Evolutionary conservation across 371 early-diverging fungal species (phyloP).

Genomic region (Homolaphlyctis polyrhiza): DNA sequence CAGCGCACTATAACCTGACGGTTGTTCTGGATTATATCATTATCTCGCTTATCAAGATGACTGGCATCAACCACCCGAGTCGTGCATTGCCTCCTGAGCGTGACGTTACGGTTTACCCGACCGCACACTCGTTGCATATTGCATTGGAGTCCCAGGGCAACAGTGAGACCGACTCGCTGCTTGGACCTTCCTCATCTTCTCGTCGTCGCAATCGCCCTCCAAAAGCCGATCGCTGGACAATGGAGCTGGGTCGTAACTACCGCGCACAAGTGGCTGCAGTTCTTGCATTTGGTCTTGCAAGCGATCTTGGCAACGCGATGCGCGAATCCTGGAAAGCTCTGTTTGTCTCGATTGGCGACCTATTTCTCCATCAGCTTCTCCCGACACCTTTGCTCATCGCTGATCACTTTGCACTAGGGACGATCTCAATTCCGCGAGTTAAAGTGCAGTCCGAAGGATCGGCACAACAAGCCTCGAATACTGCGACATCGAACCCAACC

Average conservation of each 20-base stretch:
- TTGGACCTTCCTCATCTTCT: too few relatives aligned
- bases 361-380: constrained; percentile 70
- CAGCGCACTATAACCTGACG: constrained; percentile 65
- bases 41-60: constrained; percentile 67
- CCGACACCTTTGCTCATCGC: constrained; percentile 41
- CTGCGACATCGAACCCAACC: constrained; percentile 5
- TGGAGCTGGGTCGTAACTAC: constrained; percentile 84
- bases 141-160: neutral
- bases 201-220: neutral
- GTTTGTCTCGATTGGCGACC: constrained; percentile 66
- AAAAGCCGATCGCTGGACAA: constrained; percentile 47
- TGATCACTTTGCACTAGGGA: constrained; percentile 70
- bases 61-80: constrained; percentile 37
- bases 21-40: constrained; percentile 77
- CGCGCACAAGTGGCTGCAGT: constrained; percentile 85
- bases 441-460: constrained; percentile 46
- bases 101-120: neutral
- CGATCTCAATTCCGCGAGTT: constrained; percentile 65
- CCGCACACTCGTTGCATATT: neutral
- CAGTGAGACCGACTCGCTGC: neutral
- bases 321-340: constrained; percentile 71
- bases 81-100: neutral
- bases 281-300: constrained; percentile 71
- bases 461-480: constrained; percentile 19
- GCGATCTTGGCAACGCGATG: constrained; percentile 67